Base-by-base conservation (phyloP, 116 monocot species). In the Iris pallida region DNA sequence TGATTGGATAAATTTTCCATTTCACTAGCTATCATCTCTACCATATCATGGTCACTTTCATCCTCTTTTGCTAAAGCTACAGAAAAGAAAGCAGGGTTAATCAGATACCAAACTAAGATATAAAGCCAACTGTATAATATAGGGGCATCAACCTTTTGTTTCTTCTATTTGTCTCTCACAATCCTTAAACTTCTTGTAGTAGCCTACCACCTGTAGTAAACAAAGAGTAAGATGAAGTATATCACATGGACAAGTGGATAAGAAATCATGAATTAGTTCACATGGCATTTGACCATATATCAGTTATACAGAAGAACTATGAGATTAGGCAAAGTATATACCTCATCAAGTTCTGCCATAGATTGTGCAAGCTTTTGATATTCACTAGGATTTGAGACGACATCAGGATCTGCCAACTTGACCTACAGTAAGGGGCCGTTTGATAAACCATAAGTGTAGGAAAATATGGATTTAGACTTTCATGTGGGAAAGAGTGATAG, bases 341-440 rank as follows among this genome's bases (percentile, higher is more conserved):
- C 96, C 85, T 92, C 92, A 76, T 92, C 85, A 53, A 97, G 97
- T 53, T 92, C 97, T 65, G 92, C 68, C 70, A 97, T 77, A 56
- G 92, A 92, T 63, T 92, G 92, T 61, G 97, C 92, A 70, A 92
- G 79, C 68, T 92, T 97, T 76, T 97, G 97, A 76, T 97, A 97
- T 70, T 92, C 97, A 8, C 53, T 87, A 61, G 86, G 87, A 85
- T 97, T 87, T 69, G 97, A 92, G 57, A 87, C 81, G 55, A 97
- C 59, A 85, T 92, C 97, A 79, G 97, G 97, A 87, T 97, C 90
- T 53, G 92, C 97, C 75, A 97, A 76, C 79, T 86, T 92, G 59
- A 81, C 83, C 92, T 92, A 71, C 30, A 30, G 30, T 30, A 30
- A 30, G 3, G 30, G 30, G n/a, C n/a, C n/a, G n/a, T n/a, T n/a